phyloP scores from a whole-genome alignment of 2,329 filamentous ascomycete genomes.

The Cladophialophora exuberans region DNA sequence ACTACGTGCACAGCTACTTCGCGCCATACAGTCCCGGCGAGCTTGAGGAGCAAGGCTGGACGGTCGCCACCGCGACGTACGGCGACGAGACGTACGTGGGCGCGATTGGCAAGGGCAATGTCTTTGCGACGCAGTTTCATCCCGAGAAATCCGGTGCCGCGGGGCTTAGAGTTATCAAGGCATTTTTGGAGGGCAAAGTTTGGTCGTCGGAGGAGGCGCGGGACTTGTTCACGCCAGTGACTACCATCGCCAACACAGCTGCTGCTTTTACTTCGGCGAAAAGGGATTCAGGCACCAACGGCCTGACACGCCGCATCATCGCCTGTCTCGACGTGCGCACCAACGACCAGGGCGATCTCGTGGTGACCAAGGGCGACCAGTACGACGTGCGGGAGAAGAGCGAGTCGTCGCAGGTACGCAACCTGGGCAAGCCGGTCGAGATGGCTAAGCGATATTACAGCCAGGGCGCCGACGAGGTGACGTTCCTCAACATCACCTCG shows the following conservation, averaged over 20 bases:
- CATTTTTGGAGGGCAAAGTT: conserved; percentile 78
- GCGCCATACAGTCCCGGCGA: conserved; percentile 73
- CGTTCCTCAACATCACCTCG: conserved; percentile 96
- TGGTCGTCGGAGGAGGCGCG: conserved; percentile 39
- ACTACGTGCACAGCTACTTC: conserved; percentile 97
- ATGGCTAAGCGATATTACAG: conserved; percentile 94
- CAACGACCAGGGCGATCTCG: conserved; percentile 91
- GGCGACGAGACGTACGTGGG: conserved; percentile 89
- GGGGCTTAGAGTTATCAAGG: conserved; percentile 78
- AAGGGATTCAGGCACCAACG: conserved; percentile 51
- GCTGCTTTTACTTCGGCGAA: not conserved
- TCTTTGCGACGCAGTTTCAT: conserved; percentile 94
- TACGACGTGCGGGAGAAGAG: conserved; percentile 96
- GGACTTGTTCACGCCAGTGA: too few species aligned
- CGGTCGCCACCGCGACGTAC: conserved; percentile 87
- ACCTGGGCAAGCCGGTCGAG: conserved; percentile 94
- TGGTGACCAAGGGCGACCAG: conserved; percentile 97
- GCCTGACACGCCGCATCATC: conserved; percentile 89
- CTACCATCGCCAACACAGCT: not conserved
- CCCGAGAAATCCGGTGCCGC: conserved; percentile 95
- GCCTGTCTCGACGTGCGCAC: conserved; percentile 94
- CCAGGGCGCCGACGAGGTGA: conserved; percentile 94
- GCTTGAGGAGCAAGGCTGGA: conserved; percentile 83
- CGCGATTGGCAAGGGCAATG: conserved; percentile 80
- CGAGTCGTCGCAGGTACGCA: conserved; percentile 69